Conservation (phyloP, 768 basidiomycete species). For the Rhizopogon sp. region DNA sequence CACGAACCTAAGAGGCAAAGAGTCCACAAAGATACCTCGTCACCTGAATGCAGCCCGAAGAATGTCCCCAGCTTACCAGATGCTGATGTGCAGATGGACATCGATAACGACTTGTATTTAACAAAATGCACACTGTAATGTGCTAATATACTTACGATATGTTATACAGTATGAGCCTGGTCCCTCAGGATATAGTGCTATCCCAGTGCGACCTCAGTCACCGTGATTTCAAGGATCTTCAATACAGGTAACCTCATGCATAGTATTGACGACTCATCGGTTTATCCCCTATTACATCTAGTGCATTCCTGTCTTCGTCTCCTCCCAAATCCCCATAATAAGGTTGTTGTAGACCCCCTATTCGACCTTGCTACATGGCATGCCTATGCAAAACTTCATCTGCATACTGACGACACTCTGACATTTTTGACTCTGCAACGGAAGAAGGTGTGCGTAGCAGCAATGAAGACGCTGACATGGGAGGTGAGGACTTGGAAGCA, state of each 20-base stretch:
- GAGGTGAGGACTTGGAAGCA: no score
- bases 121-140: no score
- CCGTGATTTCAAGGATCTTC: constrained; percentile 32
- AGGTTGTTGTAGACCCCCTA: constrained; percentile 12
- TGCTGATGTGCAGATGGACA: no score
- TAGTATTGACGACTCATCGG: neutral
- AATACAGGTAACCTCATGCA: constrained; percentile 19
- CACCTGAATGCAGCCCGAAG: no score
- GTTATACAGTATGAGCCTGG: no score
- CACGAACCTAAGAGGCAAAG: no score
- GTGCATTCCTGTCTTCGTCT: constrained; percentile 33
- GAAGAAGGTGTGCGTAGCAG: constrained; percentile 10
- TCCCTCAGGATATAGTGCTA: no score
- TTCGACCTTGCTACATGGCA: constrained; percentile 21
- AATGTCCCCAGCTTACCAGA: no score
- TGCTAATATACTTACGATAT: no score
- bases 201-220: neutral
- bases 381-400: constrained; percentile 17
- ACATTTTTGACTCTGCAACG: neutral
- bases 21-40: no score
- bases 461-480: constrained; percentile 7
- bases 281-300: constrained; percentile 1
- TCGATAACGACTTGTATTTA: no score
- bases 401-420: constrained; percentile 19
- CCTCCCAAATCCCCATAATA: constrained; percentile 10